These are phyloP conservation scores for Teunomyces pallodes DNA, from an alignment of 805 yeast species.

Conservation along the genomic window DNA sequence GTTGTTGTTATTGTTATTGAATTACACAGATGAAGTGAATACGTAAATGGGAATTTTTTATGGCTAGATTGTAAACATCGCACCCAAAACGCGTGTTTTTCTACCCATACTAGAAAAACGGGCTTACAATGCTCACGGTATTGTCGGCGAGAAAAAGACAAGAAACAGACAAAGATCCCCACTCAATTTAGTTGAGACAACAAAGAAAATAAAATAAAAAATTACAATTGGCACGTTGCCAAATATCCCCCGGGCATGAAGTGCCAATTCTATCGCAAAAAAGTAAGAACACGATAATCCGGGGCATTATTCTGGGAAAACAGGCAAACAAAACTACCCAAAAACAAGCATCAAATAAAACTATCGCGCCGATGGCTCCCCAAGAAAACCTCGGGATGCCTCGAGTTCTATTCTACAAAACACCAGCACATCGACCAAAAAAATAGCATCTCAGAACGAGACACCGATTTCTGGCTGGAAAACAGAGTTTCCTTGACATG, in stretches of 20 bases:
- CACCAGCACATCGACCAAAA: constrained; percentile 4
- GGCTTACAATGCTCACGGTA: no score
- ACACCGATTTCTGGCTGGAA: constrained; percentile 15
- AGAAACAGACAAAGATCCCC: neutral
- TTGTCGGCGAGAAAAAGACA: neutral
- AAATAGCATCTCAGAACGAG: constrained; percentile 22
- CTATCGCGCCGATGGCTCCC: constrained; percentile 8
- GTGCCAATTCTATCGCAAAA: constrained; percentile 37
- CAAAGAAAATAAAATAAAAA: neutral
- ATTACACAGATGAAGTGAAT: no score
- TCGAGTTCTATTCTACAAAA: constrained; percentile 8
- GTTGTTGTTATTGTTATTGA: no score
- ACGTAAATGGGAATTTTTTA: neutral
- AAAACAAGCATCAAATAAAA: constrained; percentile 25
- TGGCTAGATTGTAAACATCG: neutral
- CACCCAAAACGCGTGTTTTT: neutral
- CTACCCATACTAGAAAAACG: no score
- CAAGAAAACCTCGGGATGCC: constrained; percentile 16
- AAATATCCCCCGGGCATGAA: constrained; percentile 46
- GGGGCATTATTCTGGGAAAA: constrained; percentile 40
- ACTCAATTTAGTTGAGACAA: neutral
- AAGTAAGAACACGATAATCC: constrained; percentile 46
- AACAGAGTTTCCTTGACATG: constrained; percentile 14
- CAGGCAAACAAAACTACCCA: constrained; percentile 25
- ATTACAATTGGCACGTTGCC: neutral